Evolutionary conservation across 2,329 filamentous ascomycete genomes (phyloP).

Genomic region (Aspergillus latus): DNA sequence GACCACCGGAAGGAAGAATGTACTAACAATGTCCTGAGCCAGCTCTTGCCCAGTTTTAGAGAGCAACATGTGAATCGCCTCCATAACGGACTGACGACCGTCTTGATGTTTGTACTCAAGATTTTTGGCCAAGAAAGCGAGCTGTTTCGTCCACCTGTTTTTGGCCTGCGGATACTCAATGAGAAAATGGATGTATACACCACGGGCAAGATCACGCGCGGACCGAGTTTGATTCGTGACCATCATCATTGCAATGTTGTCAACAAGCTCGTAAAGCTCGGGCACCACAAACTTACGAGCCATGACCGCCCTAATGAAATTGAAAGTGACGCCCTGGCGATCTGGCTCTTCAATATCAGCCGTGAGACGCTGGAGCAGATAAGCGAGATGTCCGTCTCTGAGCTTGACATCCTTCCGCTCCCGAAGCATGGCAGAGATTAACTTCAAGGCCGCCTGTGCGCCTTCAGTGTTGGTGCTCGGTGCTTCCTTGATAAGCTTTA

Average conservation of each 20-base stretch:
- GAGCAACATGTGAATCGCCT: slow-evolving; percentile 82
- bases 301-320: slow-evolving; percentile 84
- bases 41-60: slow-evolving; percentile 80
- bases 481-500: slow-evolving; percentile 74
- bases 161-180: slow-evolving; percentile 93
- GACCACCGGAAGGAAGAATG: slow-evolving; percentile 82
- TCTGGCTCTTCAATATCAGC: slow-evolving; percentile 91
- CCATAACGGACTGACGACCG: slow-evolving; percentile 88
- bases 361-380: slow-evolving; percentile 76
- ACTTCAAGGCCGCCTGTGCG: slow-evolving; percentile 82
- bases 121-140: slow-evolving; percentile 86
- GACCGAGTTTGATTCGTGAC: slow-evolving; percentile 90
- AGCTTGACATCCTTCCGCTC: slow-evolving; percentile 74
- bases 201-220: slow-evolving; percentile 81
- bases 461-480: slow-evolving; percentile 78
- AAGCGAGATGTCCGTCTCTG: slow-evolving; percentile 78
- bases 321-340: slow-evolving; percentile 89
- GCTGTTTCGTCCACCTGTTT: slow-evolving; percentile 82
- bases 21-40: slow-evolving; percentile 75
- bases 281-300: slow-evolving; percentile 82
- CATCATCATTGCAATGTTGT: slow-evolving; percentile 88
- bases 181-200: slow-evolving; percentile 90
- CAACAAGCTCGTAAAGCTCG: slow-evolving; percentile 85
- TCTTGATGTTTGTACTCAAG: slow-evolving; percentile 86
- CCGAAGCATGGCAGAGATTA: slow-evolving; percentile 79